Percentiles rank a stretch among this genome's conserved stretches.
Evolutionary conservation across 2,329 filamentous ascomycete species (phyloP).

Genomic region (Paraphoma chrysanthemicola): DNA sequence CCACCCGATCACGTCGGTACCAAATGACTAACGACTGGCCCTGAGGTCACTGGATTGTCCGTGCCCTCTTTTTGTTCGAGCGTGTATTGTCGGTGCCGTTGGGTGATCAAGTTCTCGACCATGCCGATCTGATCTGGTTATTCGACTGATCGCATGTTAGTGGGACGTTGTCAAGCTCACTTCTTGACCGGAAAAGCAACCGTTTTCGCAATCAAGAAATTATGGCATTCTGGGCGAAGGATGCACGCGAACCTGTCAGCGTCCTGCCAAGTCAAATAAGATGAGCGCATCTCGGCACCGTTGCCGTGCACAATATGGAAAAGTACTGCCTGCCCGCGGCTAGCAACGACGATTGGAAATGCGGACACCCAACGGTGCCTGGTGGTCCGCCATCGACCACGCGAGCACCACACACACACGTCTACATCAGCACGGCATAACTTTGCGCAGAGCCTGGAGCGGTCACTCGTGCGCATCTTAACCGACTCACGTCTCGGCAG

Average conservation of each 20-base stretch:
- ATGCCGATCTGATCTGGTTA: not conserved
- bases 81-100: too few relatives aligned
- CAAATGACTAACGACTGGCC: too few relatives aligned
- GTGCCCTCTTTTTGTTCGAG: too few relatives aligned
- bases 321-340: not conserved
- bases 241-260: not conserved
- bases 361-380: not conserved
- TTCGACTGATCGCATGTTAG: not conserved
- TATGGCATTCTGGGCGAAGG: not conserved
- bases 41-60: too few relatives aligned
- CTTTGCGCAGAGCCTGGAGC: not conserved
- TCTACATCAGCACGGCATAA: not conserved
- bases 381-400: not conserved
- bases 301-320: not conserved
- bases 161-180: not conserved
- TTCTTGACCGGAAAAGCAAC: not conserved
- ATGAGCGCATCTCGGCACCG: conserved; percentile 1
- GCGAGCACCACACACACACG: not conserved
- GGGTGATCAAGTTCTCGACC: not conserved
- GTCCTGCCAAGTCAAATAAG: conserved; percentile 1
- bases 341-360: not conserved
- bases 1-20: too few relatives aligned
- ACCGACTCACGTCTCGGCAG: not conserved
- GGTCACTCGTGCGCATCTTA: not conserved
- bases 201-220: not conserved